Evolutionary conservation across 495 filamentous ascomycete genomes (phyloP), one percentile per base, ranked within the genome.

Genomic region (Massariosphaeria phaeospora): DNA sequence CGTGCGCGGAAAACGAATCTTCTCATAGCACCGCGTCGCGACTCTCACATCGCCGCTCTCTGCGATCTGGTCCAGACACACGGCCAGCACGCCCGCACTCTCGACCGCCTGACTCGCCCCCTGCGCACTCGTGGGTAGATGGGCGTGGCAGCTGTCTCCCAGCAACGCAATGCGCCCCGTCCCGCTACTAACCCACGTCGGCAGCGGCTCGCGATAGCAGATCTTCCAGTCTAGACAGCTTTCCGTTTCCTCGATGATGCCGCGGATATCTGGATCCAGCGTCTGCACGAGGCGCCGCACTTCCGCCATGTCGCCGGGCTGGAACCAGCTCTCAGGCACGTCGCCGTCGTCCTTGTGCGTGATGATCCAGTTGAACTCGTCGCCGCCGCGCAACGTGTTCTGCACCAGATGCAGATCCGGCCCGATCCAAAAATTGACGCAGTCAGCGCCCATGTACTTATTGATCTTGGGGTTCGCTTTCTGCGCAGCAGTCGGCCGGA

Each of bases 211-310:
- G 40, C 85, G 76, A 65, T 82, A 85, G 5, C 88, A 77, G 0
- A 88, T 72, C 62, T 87, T 85, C 77, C 80, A 85, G 63, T 88
- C 82, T 42, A 88, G 77, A 33, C 84, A 60, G 25, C 75, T 67
- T 33, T 75, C 71, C 24, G 83, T 85, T 44, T 73, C 72, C 38
- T 78, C 73, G 2, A 84, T 67, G 26, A 85, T 79, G 10, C 73
- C 75, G 4, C 68, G 71, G 63, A 76, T 76, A 33, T 81, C 66
- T 0, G 79, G 78, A 57, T 85, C 83, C 81, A 84, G 85, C 17
- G 75, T 74, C 43, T 80, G 75, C 12, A 79, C 69, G 9, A 82
- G 79, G 57, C 86, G 77, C 54, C 72, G 71, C 2, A 80, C 78
- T 40, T 83, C 80, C 18, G 75, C 72, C 1, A 83, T 73, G 51